Base-by-base conservation (phyloP, 2,329 filamentous ascomycete species). In the Cytospora schulzeri region DNA sequence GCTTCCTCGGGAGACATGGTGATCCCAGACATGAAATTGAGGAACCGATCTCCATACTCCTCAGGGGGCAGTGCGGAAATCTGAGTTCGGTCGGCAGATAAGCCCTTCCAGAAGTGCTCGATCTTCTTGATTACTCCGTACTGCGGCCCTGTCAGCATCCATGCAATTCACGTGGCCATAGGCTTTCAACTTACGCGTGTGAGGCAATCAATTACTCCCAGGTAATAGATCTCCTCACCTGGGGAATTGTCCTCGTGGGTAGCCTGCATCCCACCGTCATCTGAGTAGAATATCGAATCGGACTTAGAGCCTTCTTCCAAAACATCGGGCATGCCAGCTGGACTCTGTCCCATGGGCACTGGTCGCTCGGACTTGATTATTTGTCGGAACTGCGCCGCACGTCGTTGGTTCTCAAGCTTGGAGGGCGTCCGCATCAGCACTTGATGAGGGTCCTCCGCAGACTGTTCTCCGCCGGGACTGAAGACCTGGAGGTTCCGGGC, bases 201-300 rank as follows among this genome's bases (percentile, higher is more conserved):
- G 72, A 99, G 82, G 76, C 95, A 99, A 78, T 99, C 95, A 76
- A 99, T 99, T 71, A 99, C 96, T 41, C 95, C 96, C 9, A 99
- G 86, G 75, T 99, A 99, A 77, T 99, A 99, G 51, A 99, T 93
- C 77, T 97, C 92, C 62, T 97, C 92, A 2, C 90, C 93, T 1
- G 91, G 87, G 19, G 81, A 80, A 68, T 96, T 90, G 76, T 97
- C 88, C 76, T 97, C 93, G 73, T 97, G 93, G 1, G 95, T 98
- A 15, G 95, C 94, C 70, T 89, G 85, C 77, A 97, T 93, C 3
- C 95, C 95, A 57, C 95, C 95, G 73, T 98, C 94, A 70, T 98
- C 94, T 65, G 89, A 88, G 75, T 97, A 97, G 76, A 98, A 99
- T 69, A 94, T 88, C 69, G 93, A 90, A 60, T 86, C 85, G 24